Percentiles rank a stretch among this genome's conserved stretches.
Evolutionary conservation across 2,329 filamentous ascomycete species (phyloP).

Genomic region (Pseudogymnoascus sp.): DNA sequence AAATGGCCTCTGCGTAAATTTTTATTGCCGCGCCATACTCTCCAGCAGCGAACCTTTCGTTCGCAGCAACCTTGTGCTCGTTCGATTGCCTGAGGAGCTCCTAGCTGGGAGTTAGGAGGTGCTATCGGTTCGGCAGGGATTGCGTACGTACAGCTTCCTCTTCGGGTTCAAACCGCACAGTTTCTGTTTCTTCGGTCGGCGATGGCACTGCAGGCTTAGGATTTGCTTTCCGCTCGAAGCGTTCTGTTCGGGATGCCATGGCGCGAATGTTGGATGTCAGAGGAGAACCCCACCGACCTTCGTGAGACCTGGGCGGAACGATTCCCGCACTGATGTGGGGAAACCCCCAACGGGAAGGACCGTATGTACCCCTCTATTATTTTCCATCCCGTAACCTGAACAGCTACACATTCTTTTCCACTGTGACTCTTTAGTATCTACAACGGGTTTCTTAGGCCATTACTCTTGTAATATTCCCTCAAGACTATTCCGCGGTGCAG

Average conservation of each 20-base stretch:
- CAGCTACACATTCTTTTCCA: neutral
- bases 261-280: slow-evolving; percentile 8
- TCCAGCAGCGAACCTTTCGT: slow-evolving; percentile 66
- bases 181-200: slow-evolving; percentile 21
- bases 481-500: slow-evolving; percentile 1
- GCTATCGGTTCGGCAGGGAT: neutral
- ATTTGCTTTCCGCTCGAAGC: slow-evolving; percentile 25
- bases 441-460: neutral
- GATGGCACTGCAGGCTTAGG: slow-evolving; percentile 9
- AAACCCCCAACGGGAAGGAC: neutral
- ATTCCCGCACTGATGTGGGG: neutral
- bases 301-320: neutral
- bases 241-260: slow-evolving; percentile 27
- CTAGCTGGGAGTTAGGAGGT: slow-evolving; percentile 32
- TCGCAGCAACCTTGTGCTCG: slow-evolving; percentile 66
- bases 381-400: neutral
- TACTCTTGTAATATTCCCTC: neutral
- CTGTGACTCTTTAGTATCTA: slow-evolving; percentile 2
- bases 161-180: slow-evolving; percentile 33
- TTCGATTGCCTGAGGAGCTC: slow-evolving; percentile 65
- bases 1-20: slow-evolving; percentile 74
- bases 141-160: slow-evolving; percentile 34
- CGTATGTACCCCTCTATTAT: slow-evolving; percentile 2
- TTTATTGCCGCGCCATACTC: slow-evolving; percentile 72
- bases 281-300: neutral